phyloP scores from a whole-genome alignment of 495 filamentous ascomycete species.

The Annulohypoxylon bovei region DNA sequence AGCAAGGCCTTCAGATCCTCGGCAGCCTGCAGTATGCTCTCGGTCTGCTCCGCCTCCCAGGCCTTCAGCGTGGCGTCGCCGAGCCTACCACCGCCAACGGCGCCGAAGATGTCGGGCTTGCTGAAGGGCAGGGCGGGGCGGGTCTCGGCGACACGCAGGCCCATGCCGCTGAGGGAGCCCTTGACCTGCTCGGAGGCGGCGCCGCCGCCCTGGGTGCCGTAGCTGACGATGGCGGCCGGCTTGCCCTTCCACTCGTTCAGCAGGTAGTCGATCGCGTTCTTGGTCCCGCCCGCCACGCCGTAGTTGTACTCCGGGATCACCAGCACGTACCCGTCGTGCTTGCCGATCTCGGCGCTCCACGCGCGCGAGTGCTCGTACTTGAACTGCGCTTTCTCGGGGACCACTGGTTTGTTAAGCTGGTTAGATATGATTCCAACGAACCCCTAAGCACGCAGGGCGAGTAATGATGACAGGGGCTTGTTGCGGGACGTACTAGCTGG shows the following conservation, averaged over 20 bases:
- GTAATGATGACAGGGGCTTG: background rate
- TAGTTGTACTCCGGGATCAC: conserved; percentile 62
- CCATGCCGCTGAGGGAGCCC: conserved; percentile 41
- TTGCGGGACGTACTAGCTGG: conserved; percentile 50
- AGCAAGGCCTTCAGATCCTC: conserved; percentile 48
- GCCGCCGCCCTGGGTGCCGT: conserved; percentile 62
- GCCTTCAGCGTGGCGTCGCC: conserved; percentile 34
- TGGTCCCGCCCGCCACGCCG: conserved; percentile 61
- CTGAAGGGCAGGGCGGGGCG: conserved; percentile 46
- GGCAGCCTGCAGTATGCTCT: conserved; percentile 41
- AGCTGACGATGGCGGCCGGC: conserved; percentile 64
- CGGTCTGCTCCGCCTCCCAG: conserved; percentile 45
- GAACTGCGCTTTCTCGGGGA: conserved; percentile 57
- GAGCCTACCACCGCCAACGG: conserved; percentile 45
- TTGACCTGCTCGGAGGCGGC: conserved; percentile 54
- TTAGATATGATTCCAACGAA: background rate
- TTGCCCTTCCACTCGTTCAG: conserved; percentile 69
- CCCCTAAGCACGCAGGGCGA: background rate
- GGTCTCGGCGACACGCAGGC: conserved; percentile 47
- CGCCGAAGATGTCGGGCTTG: conserved; percentile 39
- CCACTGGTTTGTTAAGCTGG: conserved; percentile 26
- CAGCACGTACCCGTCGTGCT: conserved; percentile 65
- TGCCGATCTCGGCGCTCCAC: conserved; percentile 61
- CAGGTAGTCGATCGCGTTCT: conserved; percentile 73
- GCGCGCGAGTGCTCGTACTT: conserved; percentile 56